A percentile compares a stretch with the other conserved stretches of the same genome.
Conservation (phyloP, 176 grass and related monocot genomes). For the Carex kokanica region DNA sequence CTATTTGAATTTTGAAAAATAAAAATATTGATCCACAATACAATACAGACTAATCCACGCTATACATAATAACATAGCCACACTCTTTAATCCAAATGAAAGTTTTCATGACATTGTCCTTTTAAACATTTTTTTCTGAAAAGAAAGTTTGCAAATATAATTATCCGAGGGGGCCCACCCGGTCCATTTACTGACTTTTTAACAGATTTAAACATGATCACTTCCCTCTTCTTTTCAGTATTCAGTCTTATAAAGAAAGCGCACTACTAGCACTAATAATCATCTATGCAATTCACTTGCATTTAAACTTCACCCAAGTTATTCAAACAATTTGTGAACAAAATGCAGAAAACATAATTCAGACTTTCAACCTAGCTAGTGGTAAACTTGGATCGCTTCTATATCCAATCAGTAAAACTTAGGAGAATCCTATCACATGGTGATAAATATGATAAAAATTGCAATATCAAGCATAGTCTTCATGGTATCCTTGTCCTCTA, state of each 20-base stretch:
- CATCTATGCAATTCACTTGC: background rate
- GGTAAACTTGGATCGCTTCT: background rate
- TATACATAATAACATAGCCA: too few relatives aligned
- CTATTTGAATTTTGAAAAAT: too few relatives aligned
- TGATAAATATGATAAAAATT: background rate
- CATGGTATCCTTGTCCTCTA: background rate
- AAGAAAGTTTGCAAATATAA: background rate
- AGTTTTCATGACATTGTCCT: background rate
- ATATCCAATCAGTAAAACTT: background rate
- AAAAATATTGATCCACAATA: too few relatives aligned
- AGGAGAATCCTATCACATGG: background rate
- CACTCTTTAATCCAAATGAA: background rate
- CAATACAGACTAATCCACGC: too few relatives aligned
- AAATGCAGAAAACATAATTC: background rate
- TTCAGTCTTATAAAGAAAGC: conserved; percentile 9
- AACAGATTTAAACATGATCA: background rate
- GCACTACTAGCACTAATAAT: background rate
- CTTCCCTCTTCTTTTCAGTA: background rate
- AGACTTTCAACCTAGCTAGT: background rate
- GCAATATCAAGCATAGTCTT: background rate
- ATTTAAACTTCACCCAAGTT: background rate
- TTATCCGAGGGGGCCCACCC: background rate
- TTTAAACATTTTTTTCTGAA: background rate
- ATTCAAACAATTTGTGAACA: background rate
- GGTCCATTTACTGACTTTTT: background rate